phyloP scores from a whole-genome alignment of 768 basidiomycete species.

The Boletus fagicola region DNA sequence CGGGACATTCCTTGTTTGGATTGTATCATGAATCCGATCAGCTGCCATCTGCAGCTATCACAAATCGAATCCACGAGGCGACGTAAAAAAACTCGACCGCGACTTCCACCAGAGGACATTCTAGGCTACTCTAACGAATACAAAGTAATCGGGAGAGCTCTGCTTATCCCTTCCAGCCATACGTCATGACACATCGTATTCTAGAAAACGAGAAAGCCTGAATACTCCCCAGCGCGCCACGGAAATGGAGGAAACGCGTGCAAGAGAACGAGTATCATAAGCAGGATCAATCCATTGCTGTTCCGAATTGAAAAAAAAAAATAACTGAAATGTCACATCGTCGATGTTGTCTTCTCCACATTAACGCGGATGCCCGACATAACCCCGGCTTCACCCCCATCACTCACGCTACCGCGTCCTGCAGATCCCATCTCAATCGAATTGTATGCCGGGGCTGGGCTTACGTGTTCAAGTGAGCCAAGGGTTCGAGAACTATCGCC shows the following conservation, averaged over 20 bases:
- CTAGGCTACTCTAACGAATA: constrained; percentile 8
- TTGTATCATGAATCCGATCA: constrained; percentile 1
- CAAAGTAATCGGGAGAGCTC: constrained; percentile 10
- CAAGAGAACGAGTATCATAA: constrained; percentile 24
- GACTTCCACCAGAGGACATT: background rate
- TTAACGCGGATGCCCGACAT: constrained; percentile 54
- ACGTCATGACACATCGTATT: constrained; percentile 15
- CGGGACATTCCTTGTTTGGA: constrained; percentile 3
- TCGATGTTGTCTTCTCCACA: constrained; percentile 58
- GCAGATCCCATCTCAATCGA: constrained; percentile 41
- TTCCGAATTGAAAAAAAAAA: constrained; percentile 22
- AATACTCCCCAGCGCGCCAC: constrained; percentile 11
- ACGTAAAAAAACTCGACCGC: background rate
- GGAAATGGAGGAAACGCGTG: constrained; percentile 14
- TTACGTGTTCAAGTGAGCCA: constrained; percentile 33
- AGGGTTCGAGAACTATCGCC: constrained; percentile 40
- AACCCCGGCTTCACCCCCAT: constrained; percentile 22
- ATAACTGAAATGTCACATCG: constrained; percentile 36
- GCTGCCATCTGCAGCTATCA: background rate
- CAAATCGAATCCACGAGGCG: too few relatives aligned
- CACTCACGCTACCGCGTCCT: constrained; percentile 18
- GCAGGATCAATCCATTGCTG: constrained; percentile 28
- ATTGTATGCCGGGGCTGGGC: constrained; percentile 52
- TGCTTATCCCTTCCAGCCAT: constrained; percentile 13
- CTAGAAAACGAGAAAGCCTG: constrained; percentile 20